Base-by-base conservation (phyloP, 805 yeast genomes). In the Lachancea quebecensis region DNA sequence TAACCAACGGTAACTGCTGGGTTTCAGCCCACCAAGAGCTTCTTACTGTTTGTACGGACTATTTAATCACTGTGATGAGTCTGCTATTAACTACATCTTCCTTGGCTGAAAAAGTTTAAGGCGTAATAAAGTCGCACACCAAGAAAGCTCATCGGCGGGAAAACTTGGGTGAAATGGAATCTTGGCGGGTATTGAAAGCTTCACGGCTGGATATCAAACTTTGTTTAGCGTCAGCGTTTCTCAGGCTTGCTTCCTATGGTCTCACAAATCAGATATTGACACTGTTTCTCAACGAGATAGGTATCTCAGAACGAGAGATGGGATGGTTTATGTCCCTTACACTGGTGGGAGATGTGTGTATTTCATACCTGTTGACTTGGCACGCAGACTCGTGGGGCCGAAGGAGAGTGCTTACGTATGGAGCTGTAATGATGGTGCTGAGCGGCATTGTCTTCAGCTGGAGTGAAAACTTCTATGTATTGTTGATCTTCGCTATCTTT, bases 271-370 rank as follows among this genome's bases (percentile, higher is more conserved):
- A 87, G 66, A 81, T 87, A 7, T 65, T 88, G 38, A 81, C 90
- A 0, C 70, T 85, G 10, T 85, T 79, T 51, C 69, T 88, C 35
- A 75, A 73, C 39, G 70, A 73, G 4, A 60, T 84, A 8, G 73
- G 71, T 2, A 71, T 83, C 37, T 55, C 75, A 0, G 86, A 83
- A 48, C 58, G 75, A 1, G 59, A 68, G 30, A 82, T 86, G 42
- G 96, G 96, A 4, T 49, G 78, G 35, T 88, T 88, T 60, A 87
- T 88, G 95, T 76, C 95, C 1, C 65, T 81, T 44, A 87, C 95
- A 0, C 67, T 88, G 55, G 61, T 82, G 2, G 96, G 96, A 1
- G 96, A 88, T 58, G 85, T 88, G 0, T 40, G 74, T 1, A 70
- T 88, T 15, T 84, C 95, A 5, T 82, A 81, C 56, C 44, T 73